Evolutionary conservation across 148 eudicot genomes (phyloP).

Genomic region (Vaccinium darrowii): DNA sequence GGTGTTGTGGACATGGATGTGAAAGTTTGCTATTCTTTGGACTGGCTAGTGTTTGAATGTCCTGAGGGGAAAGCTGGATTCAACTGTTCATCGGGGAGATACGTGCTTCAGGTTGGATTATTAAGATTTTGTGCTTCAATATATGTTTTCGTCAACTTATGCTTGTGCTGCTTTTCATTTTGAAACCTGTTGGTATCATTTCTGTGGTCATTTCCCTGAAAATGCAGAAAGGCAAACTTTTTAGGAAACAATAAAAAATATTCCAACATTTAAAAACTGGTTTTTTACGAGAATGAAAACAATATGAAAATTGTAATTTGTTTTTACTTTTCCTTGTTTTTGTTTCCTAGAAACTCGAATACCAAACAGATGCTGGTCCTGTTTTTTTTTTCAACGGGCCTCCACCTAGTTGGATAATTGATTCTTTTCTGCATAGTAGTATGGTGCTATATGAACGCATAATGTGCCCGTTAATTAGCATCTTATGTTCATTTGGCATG

Average conservation of each 20-base stretch:
- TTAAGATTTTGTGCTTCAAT: not conserved
- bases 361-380: not conserved
- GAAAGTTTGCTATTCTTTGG: slow-evolving; percentile 63
- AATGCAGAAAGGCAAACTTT: not conserved
- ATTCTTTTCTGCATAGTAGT: not conserved
- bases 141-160: not conserved
- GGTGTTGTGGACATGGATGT: slow-evolving; percentile 21
- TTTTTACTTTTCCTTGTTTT: not conserved
- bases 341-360: not conserved
- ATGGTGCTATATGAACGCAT: not conserved
- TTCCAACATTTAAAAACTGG: not conserved
- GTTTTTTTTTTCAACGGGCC: not conserved
- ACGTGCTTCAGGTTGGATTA: slow-evolving; percentile 69
- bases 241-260: not conserved
- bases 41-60: slow-evolving; percentile 62
- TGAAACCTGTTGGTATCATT: not conserved
- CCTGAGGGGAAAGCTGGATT: slow-evolving; percentile 72
- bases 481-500: not conserved
- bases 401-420: slow-evolving; percentile 6
- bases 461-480: not conserved
- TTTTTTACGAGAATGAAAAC: not conserved
- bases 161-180: not conserved
- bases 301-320: too few relatives aligned
- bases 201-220: not conserved
- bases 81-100: slow-evolving; percentile 64